Evolutionary conservation across 768 basidiomycete genomes (phyloP).

Genomic region (Crucibulum laeve): DNA sequence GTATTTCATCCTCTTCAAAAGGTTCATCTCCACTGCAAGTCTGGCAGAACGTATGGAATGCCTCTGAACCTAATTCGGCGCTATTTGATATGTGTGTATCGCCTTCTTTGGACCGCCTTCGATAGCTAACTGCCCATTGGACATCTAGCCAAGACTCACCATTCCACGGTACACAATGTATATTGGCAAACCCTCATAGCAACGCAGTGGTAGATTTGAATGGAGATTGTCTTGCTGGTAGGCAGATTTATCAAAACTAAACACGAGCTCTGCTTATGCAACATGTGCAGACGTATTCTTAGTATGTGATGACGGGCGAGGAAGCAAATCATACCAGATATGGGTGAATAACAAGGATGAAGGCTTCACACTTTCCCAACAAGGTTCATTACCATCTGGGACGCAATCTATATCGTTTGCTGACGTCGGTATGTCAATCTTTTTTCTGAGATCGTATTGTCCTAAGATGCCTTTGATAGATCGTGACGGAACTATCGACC

Average conservation of each 20-base stretch:
- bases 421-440: slow-evolving; percentile 65
- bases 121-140: slow-evolving; percentile 1
- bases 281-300: slow-evolving; percentile 73
- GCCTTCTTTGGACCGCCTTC: background rate
- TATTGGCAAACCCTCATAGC: slow-evolving; percentile 83
- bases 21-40: slow-evolving; percentile 42
- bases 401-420: slow-evolving; percentile 82
- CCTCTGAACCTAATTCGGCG: slow-evolving; percentile 41
- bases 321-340: slow-evolving; percentile 74
- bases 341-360: slow-evolving; percentile 84
- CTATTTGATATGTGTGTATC: slow-evolving; percentile 65
- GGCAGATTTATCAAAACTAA: slow-evolving; percentile 10
- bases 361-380: slow-evolving; percentile 67
- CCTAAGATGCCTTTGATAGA: slow-evolving; percentile 38
- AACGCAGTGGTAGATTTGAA: slow-evolving; percentile 93
- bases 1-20: slow-evolving; percentile 42
- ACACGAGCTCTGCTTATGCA: background rate
- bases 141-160: slow-evolving; percentile 50
- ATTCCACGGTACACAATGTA: slow-evolving; percentile 65
- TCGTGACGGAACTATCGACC: slow-evolving; percentile 94
- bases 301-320: slow-evolving; percentile 66
- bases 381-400: slow-evolving; percentile 69
- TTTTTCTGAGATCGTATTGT: slow-evolving; percentile 1
- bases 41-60: slow-evolving; percentile 82
- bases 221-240: slow-evolving; percentile 93